phyloP scores from a whole-genome alignment of 2,329 filamentous ascomycete species.

The Calonectria crousiana region DNA sequence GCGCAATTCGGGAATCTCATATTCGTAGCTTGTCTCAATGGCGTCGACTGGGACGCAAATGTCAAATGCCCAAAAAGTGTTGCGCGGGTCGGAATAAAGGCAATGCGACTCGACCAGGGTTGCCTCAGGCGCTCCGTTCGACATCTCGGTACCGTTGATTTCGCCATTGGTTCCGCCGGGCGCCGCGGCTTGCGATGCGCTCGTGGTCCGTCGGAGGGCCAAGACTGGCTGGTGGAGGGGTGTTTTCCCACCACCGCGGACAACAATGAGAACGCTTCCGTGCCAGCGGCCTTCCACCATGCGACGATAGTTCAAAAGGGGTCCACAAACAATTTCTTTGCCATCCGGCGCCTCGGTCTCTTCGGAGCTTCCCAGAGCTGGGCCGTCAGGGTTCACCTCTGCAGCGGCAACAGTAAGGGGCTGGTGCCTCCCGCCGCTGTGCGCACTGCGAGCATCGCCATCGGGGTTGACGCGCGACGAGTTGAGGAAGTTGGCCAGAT shows the following conservation, averaged over 20 bases:
- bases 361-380: constrained; percentile 19
- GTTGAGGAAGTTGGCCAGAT: constrained; percentile 70
- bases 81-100: constrained; percentile 73
- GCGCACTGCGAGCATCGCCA: constrained; percentile 38
- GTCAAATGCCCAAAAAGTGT: constrained; percentile 96
- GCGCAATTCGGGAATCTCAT: constrained; percentile 76
- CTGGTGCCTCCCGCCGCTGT: constrained; percentile 54
- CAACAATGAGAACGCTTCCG: constrained; percentile 88
- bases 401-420: constrained; percentile 62
- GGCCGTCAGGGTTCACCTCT: constrained; percentile 29
- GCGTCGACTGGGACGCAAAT: constrained; percentile 80
- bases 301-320: constrained; percentile 81
- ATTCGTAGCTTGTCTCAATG: constrained; percentile 82
- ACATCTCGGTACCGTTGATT: constrained; percentile 45
- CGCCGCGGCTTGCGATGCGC: constrained; percentile 16
- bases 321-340: constrained; percentile 76
- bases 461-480: constrained; percentile 62
- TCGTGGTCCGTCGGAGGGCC: constrained; percentile 59
- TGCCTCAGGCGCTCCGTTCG: constrained; percentile 58
- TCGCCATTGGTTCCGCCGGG: constrained; percentile 41
- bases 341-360: constrained; percentile 53
- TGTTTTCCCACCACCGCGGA: constrained; percentile 74
- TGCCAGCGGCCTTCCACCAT: constrained; percentile 82
- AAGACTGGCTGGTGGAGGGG: constrained; percentile 71
- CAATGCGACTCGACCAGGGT: constrained; percentile 53